Evolutionary conservation across 148 eudicot genomes (phyloP).

Genomic region (Amaranthus cruentus): DNA sequence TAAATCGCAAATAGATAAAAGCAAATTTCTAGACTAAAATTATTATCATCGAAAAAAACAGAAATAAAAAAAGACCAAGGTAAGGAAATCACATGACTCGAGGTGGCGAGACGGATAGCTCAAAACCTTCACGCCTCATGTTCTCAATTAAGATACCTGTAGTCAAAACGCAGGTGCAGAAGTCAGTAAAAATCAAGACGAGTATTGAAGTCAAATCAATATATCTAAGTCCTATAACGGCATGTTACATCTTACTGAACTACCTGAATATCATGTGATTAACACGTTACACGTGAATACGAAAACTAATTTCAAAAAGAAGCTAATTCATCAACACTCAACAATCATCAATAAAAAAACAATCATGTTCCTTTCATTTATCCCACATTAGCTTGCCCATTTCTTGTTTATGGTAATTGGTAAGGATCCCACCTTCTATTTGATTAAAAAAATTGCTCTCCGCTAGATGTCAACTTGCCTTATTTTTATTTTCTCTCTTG

Average conservation of each 20-base stretch:
- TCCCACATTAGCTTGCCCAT: too few species aligned
- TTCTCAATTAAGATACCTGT: slow-evolving; percentile 96
- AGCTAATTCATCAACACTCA: not conserved
- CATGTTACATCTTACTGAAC: not conserved
- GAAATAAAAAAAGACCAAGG: not conserved
- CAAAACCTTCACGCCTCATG: slow-evolving; percentile 99
- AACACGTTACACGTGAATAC: not conserved
- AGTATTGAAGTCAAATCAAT: not conserved
- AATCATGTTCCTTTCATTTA: too few species aligned
- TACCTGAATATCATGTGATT: slow-evolving; percentile 2
- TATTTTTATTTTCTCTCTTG: too few species aligned
- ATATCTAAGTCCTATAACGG: not conserved
- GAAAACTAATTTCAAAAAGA: not conserved
- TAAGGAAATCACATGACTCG: slow-evolving; percentile 80
- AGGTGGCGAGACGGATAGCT: slow-evolving; percentile 96
- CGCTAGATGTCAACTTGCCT: too few species aligned
- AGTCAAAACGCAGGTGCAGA: slow-evolving; percentile 7
- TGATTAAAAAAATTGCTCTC: too few species aligned
- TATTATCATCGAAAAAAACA: not conserved
- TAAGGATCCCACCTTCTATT: too few species aligned
- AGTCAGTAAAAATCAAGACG: slow-evolving; percentile 13
- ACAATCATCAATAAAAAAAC: not conserved
- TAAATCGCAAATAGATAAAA: not conserved
- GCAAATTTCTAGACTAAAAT: not conserved
- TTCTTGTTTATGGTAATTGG: too few species aligned